Evolutionary conservation across 768 basidiomycete genomes (phyloP), one percentile per base, ranked within the genome.

Genomic region (Coprinellus aureogranulatus): DNA sequence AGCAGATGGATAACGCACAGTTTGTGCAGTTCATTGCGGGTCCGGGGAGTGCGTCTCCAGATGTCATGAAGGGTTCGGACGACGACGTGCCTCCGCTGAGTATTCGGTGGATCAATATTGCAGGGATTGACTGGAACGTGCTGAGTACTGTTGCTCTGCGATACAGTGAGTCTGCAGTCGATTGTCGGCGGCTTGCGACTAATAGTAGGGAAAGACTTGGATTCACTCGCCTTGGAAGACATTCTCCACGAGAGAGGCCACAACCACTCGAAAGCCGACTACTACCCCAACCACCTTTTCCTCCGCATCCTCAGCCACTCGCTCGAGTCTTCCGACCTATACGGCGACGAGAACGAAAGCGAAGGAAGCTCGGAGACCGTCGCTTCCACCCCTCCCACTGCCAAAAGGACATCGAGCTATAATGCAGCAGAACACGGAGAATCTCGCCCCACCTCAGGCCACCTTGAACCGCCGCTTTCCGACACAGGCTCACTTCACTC

Each of bases 221-320:
- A 88, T 65, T 83, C 85, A 0, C 79, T 88, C 9, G 81, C 84
- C 0, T 69, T 89, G 27, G 85, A 89, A 66, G 87, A 88, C 61
- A 74, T 87, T 28, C 72, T 88, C 4, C 81, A 84, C 58, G 75
- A 77, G 53, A 80, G 79, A 20, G 76, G 77, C 4, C 77, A 84
- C 41, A 77, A 77, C 34, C 70, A 77, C 27, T 78, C 76, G 28
- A 80, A 81, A 59, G 77, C 72, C 26, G 77, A 79, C 52, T 80
- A 79, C 48, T 80, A 77, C 55, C 67, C 70, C 6, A 77, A 81
- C 53, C 87, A 89, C 64, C 75, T 90, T 20, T 89, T 88, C 70
- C 72, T 88, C 25, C 81, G 82, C 10, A 66, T 86, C 44, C 72
- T 88, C 8, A 79, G 77, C 48, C 83, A 87, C 62, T 72, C 76